phyloP scores from a whole-genome alignment of 345 rosid genomes.

The Physaria fendleri region DNA sequence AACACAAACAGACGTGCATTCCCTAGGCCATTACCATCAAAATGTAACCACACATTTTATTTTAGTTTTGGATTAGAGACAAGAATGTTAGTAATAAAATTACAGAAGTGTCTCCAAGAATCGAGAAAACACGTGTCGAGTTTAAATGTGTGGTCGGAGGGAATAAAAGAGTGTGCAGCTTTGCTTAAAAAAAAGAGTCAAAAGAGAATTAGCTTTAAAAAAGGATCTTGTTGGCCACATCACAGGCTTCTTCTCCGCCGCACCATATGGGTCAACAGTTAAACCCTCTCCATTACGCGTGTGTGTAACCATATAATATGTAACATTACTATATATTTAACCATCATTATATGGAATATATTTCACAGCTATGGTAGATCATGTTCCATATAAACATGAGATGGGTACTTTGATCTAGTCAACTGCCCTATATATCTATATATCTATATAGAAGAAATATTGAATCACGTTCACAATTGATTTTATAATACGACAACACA shows the following conservation, averaged over 20 bases:
- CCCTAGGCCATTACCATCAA: no score
- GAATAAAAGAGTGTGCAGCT: constrained; percentile 8
- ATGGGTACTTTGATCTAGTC: constrained; percentile 5
- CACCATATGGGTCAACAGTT: constrained; percentile 29
- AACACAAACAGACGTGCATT: no score
- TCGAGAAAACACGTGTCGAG: constrained; percentile 20
- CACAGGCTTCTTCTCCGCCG: constrained; percentile 24
- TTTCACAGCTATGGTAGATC: constrained; percentile 1
- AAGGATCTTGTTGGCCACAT: constrained; percentile 33
- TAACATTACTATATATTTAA: no score
- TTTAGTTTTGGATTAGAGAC: no score
- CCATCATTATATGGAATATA: not conserved
- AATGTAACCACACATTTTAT: no score
- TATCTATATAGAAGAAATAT: not conserved
- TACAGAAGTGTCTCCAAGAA: not conserved
- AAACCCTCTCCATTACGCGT: constrained; percentile 8
- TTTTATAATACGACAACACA: not conserved
- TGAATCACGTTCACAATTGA: constrained; percentile 8
- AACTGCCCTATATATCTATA: constrained; percentile 11
- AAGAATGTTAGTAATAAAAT: no score
- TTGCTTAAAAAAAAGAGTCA: constrained; percentile 17
- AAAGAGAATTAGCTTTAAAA: not conserved
- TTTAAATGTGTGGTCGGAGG: constrained; percentile 25
- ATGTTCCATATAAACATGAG: not conserved
- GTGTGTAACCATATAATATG: not conserved